Evolutionary conservation across 2,329 filamentous ascomycete genomes (phyloP), one percentile per base, ranked within the genome.

Genomic region (Westerdykella ornata): DNA sequence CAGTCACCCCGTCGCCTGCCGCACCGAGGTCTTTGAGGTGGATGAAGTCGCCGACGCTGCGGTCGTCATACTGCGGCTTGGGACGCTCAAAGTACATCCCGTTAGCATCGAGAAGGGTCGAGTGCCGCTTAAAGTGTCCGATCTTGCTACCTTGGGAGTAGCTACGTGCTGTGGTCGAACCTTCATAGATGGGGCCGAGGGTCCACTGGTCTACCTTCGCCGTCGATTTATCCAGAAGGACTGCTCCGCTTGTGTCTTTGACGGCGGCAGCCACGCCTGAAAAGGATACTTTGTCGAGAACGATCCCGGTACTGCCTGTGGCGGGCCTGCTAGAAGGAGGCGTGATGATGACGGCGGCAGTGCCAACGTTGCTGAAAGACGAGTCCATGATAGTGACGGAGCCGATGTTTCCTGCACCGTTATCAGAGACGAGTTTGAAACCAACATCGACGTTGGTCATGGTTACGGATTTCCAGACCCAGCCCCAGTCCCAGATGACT

Each of bases 1-100:
- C 90, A 3, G 59, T n/a, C 82, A 83, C 65, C 30, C 89, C 90
- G 59, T 97, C 88, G 54, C 89, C 89, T 65, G 80, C 84, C 54
- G 85, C 88, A 37, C 67, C 71, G 37, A 67, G 63, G 40, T 68
- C 63, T 16, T 59, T 52, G 18, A 52, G 57, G 30, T 49, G 54
- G 48, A 89, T 66, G 56, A 95, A 92, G 11, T 74, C 75, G 41
- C 73, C 75, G 7, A 73, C 73, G 0, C 79, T 67, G 1, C 85
- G 45, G 5, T 49, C 40, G 20, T 58, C 63, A 37, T 72, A 72
- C 32, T 69, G 63, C 2, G 70, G 70, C 59, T 79, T 80, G 2
- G 74, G 70, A 2, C 68, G 66, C 39, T 69, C 60, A 49, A 71
- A 76, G 53, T 68, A 79, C 44, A 70, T 73, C 12, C 63, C 68